Conservation (phyloP, 768 basidiomycete genomes). For the Termitomyces sp. region DNA sequence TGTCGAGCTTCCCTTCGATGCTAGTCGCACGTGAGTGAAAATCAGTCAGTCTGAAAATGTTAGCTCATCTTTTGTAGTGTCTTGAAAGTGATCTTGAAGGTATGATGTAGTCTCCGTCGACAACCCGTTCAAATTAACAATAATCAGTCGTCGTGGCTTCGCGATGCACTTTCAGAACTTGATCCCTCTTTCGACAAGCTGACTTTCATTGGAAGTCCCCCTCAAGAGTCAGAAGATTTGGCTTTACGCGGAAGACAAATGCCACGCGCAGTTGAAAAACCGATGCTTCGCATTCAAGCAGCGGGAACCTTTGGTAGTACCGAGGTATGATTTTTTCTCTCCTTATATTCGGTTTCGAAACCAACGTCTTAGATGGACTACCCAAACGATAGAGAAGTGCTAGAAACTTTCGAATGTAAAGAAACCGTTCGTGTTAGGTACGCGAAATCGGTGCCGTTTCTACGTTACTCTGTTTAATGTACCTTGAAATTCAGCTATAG, state of each 20-base stretch:
- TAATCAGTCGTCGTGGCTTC: conserved; percentile 79
- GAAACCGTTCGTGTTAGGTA: conserved; percentile 68
- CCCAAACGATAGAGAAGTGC: conserved; percentile 85
- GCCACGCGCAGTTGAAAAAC: conserved; percentile 31
- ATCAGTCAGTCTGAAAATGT: neutral
- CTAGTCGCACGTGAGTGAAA: conserved; percentile 47
- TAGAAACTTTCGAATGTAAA: conserved; percentile 85
- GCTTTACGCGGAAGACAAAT: conserved; percentile 18
- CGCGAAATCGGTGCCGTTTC: neutral
- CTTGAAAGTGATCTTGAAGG: conserved; percentile 84
- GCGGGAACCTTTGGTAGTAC: conserved; percentile 81
- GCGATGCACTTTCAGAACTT: conserved; percentile 87
- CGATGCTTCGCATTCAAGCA: conserved; percentile 76
- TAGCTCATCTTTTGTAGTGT: conserved; percentile 37
- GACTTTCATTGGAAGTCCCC: conserved; percentile 76
- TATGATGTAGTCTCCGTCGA: conserved; percentile 17
- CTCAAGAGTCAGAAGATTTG: conserved; percentile 20
- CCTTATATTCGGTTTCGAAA: neutral
- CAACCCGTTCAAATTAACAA: neutral
- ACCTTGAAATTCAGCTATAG: conserved; percentile 57
- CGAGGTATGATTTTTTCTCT: conserved; percentile 44
- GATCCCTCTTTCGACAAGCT: conserved; percentile 85
- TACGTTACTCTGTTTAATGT: neutral
- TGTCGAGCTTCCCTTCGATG: conserved; percentile 75
- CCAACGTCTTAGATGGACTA: conserved; percentile 76